These are phyloP conservation scores for Arthrinium phaeospermum DNA, from an alignment of 2,329 filamentous ascomycete species.

Conservation along the genomic window DNA sequence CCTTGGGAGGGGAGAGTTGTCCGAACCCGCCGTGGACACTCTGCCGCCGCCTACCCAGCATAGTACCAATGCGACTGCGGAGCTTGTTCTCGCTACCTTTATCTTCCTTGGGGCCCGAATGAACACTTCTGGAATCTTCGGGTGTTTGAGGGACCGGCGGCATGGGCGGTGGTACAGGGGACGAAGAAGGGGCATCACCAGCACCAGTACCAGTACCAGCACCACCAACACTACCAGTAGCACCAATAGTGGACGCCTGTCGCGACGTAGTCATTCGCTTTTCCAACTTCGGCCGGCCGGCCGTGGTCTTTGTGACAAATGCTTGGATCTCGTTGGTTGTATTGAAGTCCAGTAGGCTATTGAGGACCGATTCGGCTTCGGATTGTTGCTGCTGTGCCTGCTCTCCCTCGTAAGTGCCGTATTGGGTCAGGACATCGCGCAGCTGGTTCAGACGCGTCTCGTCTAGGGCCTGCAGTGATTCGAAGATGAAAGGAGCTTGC, in stretches of 20 bases:
- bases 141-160: constrained; percentile 18
- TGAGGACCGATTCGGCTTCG: constrained; percentile 79
- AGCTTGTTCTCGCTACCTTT: constrained; percentile 59
- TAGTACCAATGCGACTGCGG: constrained; percentile 70
- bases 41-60: constrained; percentile 69
- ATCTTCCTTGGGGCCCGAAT: constrained; percentile 49
- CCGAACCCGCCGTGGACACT: constrained; percentile 69
- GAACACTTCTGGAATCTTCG: constrained; percentile 52
- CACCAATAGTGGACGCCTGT: background rate
- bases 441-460: constrained; percentile 89
- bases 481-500: constrained; percentile 93
- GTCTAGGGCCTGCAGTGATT: constrained; percentile 88
- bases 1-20: constrained; percentile 61
- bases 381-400: constrained; percentile 77
- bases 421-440: constrained; percentile 88
- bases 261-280: constrained; percentile 42
- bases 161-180: constrained; percentile 27
- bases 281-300: constrained; percentile 51
- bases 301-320: constrained; percentile 58
- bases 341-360: constrained; percentile 82
- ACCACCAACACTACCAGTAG: background rate
- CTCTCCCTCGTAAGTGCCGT: constrained; percentile 91
- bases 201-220: background rate
- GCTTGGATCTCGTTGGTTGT: constrained; percentile 85
- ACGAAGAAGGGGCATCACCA: background rate